These are phyloP conservation scores for Phyllosticta paracitricarpa DNA, from an alignment of 2,329 filamentous ascomycete genomes.

Conservation along the genomic window DNA sequence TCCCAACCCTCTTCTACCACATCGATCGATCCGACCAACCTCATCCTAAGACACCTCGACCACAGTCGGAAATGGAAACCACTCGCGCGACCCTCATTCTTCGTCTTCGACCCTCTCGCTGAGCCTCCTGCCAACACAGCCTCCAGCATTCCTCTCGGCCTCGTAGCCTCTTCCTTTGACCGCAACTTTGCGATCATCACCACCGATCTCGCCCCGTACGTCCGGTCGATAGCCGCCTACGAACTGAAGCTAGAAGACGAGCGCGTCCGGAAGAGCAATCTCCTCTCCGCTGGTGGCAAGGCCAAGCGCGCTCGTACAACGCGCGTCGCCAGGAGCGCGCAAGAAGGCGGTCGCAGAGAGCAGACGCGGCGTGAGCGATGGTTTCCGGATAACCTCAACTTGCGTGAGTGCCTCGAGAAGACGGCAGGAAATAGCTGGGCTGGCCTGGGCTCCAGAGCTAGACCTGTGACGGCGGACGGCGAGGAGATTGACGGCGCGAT, in stretches of 20 bases:
- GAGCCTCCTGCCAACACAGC: conserved; percentile 22
- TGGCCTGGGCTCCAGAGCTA: conserved; percentile 16
- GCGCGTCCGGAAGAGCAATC: conserved; percentile 50
- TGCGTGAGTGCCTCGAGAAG: conserved; percentile 47
- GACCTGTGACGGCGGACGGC: not conserved
- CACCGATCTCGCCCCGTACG: conserved; percentile 76
- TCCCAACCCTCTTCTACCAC: not conserved
- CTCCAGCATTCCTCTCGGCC: conserved; percentile 27
- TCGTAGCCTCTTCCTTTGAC: conserved; percentile 68
- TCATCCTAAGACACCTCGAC: conserved; percentile 22
- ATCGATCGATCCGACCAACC: conserved; percentile 10
- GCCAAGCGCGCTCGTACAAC: conserved; percentile 59
- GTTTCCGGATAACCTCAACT: conserved; percentile 54
- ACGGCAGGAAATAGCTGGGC: conserved; percentile 43
- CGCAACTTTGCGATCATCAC: conserved; percentile 55
- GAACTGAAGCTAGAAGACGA: conserved; percentile 63
- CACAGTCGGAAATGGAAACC: conserved; percentile 10
- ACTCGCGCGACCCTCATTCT: conserved; percentile 32
- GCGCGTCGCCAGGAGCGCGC: conserved; percentile 61
- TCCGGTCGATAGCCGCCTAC: conserved; percentile 73
- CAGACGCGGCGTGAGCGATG: conserved; percentile 61
- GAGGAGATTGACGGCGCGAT: not conserved
- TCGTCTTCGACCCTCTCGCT: conserved; percentile 44
- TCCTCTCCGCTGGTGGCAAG: conserved; percentile 50
- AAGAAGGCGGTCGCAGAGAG: conserved; percentile 62